A percentile compares a stretch with the other conserved stretches of the same genome.
Conservation (phyloP, 2,329 filamentous ascomycete genomes). For the Daldinia eschscholtzii region DNA sequence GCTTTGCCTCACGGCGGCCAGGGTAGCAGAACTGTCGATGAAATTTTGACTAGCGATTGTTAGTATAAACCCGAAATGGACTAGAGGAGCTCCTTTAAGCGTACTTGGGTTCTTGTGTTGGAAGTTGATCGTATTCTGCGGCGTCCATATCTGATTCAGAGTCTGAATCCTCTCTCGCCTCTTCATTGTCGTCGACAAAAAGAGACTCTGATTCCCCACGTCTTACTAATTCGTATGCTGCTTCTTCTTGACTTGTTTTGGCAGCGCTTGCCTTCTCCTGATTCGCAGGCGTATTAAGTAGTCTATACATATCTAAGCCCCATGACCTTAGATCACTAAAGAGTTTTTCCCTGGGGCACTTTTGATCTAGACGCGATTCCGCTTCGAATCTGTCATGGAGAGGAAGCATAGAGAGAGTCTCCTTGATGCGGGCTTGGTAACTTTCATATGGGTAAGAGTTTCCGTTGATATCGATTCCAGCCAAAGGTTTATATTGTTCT, state of each 20-base stretch:
- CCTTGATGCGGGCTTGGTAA: conserved; percentile 33
- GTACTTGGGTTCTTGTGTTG: conserved; percentile 38
- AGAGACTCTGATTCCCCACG: conserved; percentile 32
- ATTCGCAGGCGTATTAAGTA: conserved; percentile 17
- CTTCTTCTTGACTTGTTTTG: neutral
- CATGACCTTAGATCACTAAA: conserved; percentile 43
- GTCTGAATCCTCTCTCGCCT: conserved; percentile 29
- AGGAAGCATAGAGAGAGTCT: conserved; percentile 32
- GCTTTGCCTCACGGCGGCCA: conserved; percentile 44
- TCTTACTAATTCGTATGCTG: neutral
- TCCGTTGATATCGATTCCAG: conserved; percentile 29
- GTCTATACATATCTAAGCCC: conserved; percentile 40
- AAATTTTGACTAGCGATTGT: conserved; percentile 47
- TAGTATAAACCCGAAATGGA: conserved; percentile 26
- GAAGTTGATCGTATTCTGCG: conserved; percentile 43
- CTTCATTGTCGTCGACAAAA: conserved; percentile 30
- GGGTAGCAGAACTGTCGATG: conserved; percentile 39
- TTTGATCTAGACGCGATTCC: conserved; percentile 27
- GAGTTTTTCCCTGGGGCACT: conserved; percentile 34
- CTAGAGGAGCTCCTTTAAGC: conserved; percentile 19
- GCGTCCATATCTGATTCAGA: conserved; percentile 43
- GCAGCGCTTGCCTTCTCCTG: neutral
- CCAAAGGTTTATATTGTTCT: conserved; percentile 44
- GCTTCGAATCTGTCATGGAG: conserved; percentile 10
- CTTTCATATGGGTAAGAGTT: conserved; percentile 6